Conservation (phyloP, 2,329 filamentous ascomycete species). For the Aspergillus brunneoviolaceus region DNA sequence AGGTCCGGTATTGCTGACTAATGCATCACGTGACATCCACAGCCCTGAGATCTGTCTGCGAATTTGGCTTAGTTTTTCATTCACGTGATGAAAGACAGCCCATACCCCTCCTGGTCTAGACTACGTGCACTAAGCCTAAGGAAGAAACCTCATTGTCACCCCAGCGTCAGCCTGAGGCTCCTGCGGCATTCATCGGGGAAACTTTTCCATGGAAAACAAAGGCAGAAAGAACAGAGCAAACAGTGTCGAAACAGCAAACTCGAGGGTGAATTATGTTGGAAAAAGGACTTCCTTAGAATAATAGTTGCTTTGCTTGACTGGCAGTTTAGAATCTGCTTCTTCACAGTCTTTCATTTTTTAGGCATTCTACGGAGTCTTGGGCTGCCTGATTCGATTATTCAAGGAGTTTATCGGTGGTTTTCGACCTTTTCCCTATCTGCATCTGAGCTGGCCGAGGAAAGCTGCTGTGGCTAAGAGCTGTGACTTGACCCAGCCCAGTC, state of each 20-base stretch:
- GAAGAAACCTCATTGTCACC: not conserved
- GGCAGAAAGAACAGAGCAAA: not conserved
- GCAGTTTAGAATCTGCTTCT: not conserved
- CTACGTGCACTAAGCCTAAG: not conserved
- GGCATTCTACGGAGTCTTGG: not conserved
- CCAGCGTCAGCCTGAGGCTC: not conserved
- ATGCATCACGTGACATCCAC: slow-evolving; percentile 22
- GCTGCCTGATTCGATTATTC: slow-evolving; percentile 10
- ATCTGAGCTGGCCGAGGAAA: slow-evolving; percentile 10
- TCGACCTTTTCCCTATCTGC: slow-evolving; percentile 17
- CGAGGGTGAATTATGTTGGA: not conserved
- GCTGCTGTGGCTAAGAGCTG: not conserved
- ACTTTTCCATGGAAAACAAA: slow-evolving; percentile 3
- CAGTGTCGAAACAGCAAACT: not conserved
- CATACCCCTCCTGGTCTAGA: not conserved
- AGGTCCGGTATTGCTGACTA: slow-evolving; percentile 26
- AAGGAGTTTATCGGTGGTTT: slow-evolving; percentile 4
- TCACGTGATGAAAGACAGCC: not conserved
- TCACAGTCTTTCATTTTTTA: not conserved
- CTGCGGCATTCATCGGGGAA: slow-evolving; percentile 1
- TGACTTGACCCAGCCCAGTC: slow-evolving; percentile 18
- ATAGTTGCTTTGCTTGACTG: not conserved
- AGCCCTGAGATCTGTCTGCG: slow-evolving; percentile 21
- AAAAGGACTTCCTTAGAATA: not conserved
- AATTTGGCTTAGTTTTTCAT: not conserved